Base-by-base conservation (phyloP, 345 rosid species). In the Citrus glauca region DNA sequence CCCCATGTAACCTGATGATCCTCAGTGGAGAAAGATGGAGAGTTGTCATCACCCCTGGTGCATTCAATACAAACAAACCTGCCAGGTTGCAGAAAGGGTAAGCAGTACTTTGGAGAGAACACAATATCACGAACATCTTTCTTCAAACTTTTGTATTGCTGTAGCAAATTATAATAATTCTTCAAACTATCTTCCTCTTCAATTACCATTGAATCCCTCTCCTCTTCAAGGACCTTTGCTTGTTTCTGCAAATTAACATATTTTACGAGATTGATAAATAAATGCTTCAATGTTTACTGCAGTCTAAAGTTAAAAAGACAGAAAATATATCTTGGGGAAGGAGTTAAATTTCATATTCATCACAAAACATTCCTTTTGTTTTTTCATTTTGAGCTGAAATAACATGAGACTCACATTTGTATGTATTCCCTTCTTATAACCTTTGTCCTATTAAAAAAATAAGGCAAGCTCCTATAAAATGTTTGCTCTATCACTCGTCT, bases 141-240 rank as follows among this genome's bases (percentile, higher is more conserved):
- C 90, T 91, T 92, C 88, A 92, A 85, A 80, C 85, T 87, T 88
- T 81, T 90, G 73, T 88, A 84, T 72, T 94, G 97, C 68, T 88
- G 86, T 78, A 92, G 87, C 85, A 96, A 78, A 84, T 91, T 88
- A 83, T 96, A 94, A 83, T 92, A 94, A 74, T 82, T 88, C 81
- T 84, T 90, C 76, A 96, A 87, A 84, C 88, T 89, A 77, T 96
- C 99, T 90, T 96, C 98, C 82, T 94, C 98, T 84, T 94, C 97
- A 72, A 96, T 89, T 75, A 90, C 83, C 84, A 96, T 91, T 37
- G 97, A 92, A 83, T 94, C 88, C 84, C 91, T 94, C 88, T 94
- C 98, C 82, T 88, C 95, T 86, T 90, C 91, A 24, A 94, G 93
- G 53, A 72, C 75, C 82, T 90, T 92, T 56, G 85, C 86, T 91